Evolutionary conservation across 2,329 filamentous ascomycete genomes (phyloP), one percentile per base, ranked within the genome.

Genomic region (Calonectria naviculata): DNA sequence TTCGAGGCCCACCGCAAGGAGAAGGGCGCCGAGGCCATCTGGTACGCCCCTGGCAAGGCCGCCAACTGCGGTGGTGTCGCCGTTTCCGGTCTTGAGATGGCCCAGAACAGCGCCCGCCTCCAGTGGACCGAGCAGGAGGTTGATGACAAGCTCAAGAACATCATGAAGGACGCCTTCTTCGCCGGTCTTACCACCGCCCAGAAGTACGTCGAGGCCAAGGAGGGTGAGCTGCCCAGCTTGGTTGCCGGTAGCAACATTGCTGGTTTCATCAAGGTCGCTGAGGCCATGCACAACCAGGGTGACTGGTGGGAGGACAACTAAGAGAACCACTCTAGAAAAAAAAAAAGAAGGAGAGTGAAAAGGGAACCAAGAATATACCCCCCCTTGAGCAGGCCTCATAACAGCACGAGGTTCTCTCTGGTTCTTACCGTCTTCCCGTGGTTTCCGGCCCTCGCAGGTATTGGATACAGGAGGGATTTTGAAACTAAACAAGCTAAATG

Each of bases 21-120:
- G 83, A 91, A 94, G 87, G 91, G 90, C 75, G 85, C 85, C 64
- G 83, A 86, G 8, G 91, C 94, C 71, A 92, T 98, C 84, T 99
- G 97, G 97, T 98, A 98, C 85, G 97, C 94, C 21, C 96, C 96
- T 62, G 96, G 95, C 78, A 98, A 98, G 91, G 97, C 97, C 36
- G 94, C 96, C 87, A 98, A 98, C 88, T 95, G 95, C 78, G 97
- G 97, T 84, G 97, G 97, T 89, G 97, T 98, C 69, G 97, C 97
- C 68, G 97, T 99, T 46, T 98, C 95, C 3, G 97, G 97, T 79
- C 91, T 99, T 52, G 97, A 99, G 90, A 99, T 99, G 97, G 95
- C 96, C 9, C 97, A 99, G 91, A 98, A 99, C 91, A 96, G 93
- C 76, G 87, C 93, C 84, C 93, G 96, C 72, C 88, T 98, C 76